Evolutionary conservation across 306 rosid genomes (phyloP), one percentile per base, ranked within the genome.

Genomic region (Carpinus fangiana): DNA sequence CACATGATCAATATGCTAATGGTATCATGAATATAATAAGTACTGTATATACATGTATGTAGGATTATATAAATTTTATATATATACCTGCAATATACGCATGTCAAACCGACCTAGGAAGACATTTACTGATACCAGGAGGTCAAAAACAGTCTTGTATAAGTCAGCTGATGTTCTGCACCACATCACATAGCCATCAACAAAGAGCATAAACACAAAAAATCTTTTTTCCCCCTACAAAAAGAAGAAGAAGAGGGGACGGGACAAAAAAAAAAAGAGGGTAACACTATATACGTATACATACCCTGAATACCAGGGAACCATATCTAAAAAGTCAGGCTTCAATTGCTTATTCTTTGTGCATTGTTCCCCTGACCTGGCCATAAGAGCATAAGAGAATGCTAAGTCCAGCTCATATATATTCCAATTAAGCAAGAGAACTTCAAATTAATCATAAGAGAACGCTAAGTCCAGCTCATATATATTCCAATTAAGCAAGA

Each of bases 301-400:
- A 74, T 91, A 91, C 99, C 99, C 98, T 21, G 98, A 95, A 88
- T 95, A 95, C 99, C 99, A 95, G 73, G 97, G 99, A 88, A 95
- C 99, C 98, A 95, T 95, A 74, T 95, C 99, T 75, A 91, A 77
- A 85, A 93, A 95, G 61, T 86, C 87, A 73, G 99, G 98, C 81
- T 86, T 93, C 97, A 87, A 73, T 80, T 90, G 93, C 90, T 89
- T 91, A 83, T 84, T 88, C 89, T 92, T 86, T 82, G 88, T 89
- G 76, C 72, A 87, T 85, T 92, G 96, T 86, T 91, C 86, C 52
- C 87, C 83, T 73, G 98, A 88, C 65, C 99, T 95, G 81, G 64
- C 66, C 38, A 87, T 72, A 77, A 43, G 83, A 70, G 72, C 74
- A 82, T 16, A 21, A 59, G 41, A 74, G 64, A 69, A 57, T 50